phyloP scores from a whole-genome alignment of 805 yeast species.

The Lachancea dasiensis region DNA sequence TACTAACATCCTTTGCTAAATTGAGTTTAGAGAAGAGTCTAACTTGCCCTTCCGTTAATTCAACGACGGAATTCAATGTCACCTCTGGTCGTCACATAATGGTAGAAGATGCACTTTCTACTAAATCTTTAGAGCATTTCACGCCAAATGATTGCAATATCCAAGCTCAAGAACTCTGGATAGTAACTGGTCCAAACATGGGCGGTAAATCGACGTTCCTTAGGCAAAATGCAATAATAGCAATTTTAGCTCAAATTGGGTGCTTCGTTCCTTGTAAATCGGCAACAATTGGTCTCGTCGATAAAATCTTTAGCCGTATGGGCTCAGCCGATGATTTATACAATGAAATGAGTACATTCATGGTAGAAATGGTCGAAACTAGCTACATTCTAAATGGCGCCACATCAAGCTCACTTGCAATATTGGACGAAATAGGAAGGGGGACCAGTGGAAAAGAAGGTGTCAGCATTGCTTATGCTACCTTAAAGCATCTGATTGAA shows the following conservation, averaged over 20 bases:
- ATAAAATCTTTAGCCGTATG: slow-evolving; percentile 70
- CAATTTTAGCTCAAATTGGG: slow-evolving; percentile 68
- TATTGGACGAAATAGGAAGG: slow-evolving; percentile 83
- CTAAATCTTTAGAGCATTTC: slow-evolving; percentile 35
- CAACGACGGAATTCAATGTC: slow-evolving; percentile 44
- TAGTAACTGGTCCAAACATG: slow-evolving; percentile 89
- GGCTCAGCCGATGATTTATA: slow-evolving; percentile 81
- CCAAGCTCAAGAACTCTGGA: slow-evolving; percentile 36
- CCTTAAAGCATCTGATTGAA: slow-evolving; percentile 49
- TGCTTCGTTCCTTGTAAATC: slow-evolving; percentile 61
- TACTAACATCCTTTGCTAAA: slow-evolving; percentile 62
- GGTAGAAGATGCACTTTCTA: slow-evolving; percentile 68
- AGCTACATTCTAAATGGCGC: slow-evolving; percentile 61
- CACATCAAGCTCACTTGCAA: slow-evolving; percentile 61
- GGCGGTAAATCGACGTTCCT: slow-evolving; percentile 78
- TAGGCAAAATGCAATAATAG: slow-evolving; percentile 64
- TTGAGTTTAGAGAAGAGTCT: slow-evolving; percentile 64
- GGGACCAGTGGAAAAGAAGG: slow-evolving; percentile 88
- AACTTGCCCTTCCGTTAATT: slow-evolving; percentile 57
- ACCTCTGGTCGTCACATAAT: slow-evolving; percentile 74
- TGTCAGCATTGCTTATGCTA: slow-evolving; percentile 74
- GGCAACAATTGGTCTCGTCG: slow-evolving; percentile 68
- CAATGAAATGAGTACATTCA: slow-evolving; percentile 78
- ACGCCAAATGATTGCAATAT: slow-evolving; percentile 31
- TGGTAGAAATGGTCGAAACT: slow-evolving; percentile 90